Evolutionary conservation across 2,329 filamentous ascomycete species (phyloP), one percentile per base, ranked within the genome.

Genomic region (Aspergillus sp.): DNA sequence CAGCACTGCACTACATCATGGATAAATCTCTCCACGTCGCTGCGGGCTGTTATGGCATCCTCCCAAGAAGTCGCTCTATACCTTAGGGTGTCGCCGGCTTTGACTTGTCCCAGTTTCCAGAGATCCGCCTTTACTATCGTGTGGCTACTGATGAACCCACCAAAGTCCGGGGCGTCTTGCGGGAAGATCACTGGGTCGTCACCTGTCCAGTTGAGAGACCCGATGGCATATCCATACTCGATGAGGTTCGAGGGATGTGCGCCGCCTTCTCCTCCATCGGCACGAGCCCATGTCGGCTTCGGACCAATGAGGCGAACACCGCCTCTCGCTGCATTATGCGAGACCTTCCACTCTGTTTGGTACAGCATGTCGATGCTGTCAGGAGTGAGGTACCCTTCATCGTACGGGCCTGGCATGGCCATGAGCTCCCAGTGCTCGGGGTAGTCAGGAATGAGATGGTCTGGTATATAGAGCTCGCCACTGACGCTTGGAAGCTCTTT

Each of bases 91-190:
- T 84, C 79, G 3, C 83, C 83, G 2, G 84, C 78, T 55, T 81
- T 82, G 23, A 86, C 67, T 62, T 87, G 83, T 0, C 84, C 84
- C 10, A 87, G 61, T 59, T 84, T 83, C 82, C 82, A 86, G 60
- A 79, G 76, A 47, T 85, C 82, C 1, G 77, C 82, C 53, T 77
- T 78, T 25, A 83, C 74, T 11, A 84, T 73, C 0, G 82, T 86
- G 2, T 78, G 77, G 11, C 74, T 78, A 29, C 77, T 81, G 0
- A 84, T 74, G 53, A 86, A 85, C 0, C 83, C 83, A 5, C 84
- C 83, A 53, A 86, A 78, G 57, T 85, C 82, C 0, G 83, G 84
- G 47, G 77, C 77, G 60, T 86, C 83, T 4, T 80, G 72, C 0
- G 81, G 77, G 45, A 86, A 84, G 16, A 86, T 78, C n/a, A 80